A percentile compares a stretch with the other conserved stretches of the same genome.
Evolutionary conservation across 345 rosid genomes (phyloP).

Genomic region (Brassica carinata): DNA sequence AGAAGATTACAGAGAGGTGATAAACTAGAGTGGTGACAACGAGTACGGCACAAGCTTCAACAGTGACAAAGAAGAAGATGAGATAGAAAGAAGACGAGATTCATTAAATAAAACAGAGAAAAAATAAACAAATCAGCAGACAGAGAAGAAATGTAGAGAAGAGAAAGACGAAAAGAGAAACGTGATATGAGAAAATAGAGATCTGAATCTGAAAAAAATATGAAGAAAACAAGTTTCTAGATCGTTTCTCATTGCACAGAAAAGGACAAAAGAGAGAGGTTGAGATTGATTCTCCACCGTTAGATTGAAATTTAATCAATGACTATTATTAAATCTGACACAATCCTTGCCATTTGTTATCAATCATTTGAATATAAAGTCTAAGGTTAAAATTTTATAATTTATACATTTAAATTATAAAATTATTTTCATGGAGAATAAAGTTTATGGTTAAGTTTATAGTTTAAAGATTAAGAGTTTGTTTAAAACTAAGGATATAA

Average conservation of each 20-base stretch:
- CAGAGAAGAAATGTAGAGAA: neutral
- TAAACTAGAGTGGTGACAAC: neutral
- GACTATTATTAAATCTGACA: neutral
- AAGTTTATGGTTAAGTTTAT: too few species aligned
- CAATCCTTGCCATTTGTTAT: neutral
- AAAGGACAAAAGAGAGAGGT: neutral
- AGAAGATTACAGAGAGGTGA: neutral
- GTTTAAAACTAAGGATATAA: too few species aligned
- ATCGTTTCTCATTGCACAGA: too few species aligned
- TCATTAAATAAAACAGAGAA: neutral
- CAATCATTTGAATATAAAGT: neutral
- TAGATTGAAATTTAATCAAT: neutral
- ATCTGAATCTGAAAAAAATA: too few species aligned
- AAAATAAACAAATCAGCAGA: neutral
- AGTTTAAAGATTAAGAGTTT: too few species aligned
- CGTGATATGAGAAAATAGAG: neutral
- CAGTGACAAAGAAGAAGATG: neutral
- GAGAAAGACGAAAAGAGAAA: neutral
- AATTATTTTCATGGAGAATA: too few species aligned
- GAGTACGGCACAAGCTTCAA: neutral
- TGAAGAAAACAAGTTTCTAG: neutral
- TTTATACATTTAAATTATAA: too few species aligned
- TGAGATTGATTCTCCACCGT: neutral
- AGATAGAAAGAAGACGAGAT: neutral
- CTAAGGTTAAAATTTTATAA: too few species aligned